Percentiles rank a stretch among this genome's conserved stretches.
These are phyloP conservation scores for Candida albicans DNA, from an alignment of 1,139 yeast species.

Conservation along the genomic window DNA sequence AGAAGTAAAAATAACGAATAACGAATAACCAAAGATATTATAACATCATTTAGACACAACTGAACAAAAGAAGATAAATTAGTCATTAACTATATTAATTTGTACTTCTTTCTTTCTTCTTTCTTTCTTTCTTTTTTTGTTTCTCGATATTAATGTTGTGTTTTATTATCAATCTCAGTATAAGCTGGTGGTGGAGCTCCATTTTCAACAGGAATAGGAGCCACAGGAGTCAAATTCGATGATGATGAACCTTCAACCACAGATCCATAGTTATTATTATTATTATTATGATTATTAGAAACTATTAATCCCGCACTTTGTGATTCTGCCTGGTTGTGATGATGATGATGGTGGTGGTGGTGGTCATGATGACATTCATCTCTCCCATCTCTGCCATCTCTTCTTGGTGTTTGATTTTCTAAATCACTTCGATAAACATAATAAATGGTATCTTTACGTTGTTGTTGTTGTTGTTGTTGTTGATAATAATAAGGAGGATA, in stretches of 20 bases:
- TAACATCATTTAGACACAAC: background rate
- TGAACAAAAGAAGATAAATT: background rate
- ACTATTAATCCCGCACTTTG: slow-evolving; percentile 11
- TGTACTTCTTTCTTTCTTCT: background rate
- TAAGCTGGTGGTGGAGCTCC: slow-evolving; percentile 36
- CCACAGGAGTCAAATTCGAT: slow-evolving; percentile 2
- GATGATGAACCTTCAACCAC: slow-evolving; percentile 22
- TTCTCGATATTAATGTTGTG: slow-evolving; percentile 9
- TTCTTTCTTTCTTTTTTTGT: background rate
- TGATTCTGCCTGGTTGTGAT: slow-evolving; percentile 1
- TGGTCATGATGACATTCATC: slow-evolving; percentile 21
- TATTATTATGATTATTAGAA: slow-evolving; percentile 3
- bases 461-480: background rate
- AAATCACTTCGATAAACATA: slow-evolving; percentile 35
- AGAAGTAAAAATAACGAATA: no score
- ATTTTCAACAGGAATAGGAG: slow-evolving; percentile 2
- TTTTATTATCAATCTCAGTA: slow-evolving; percentile 28
- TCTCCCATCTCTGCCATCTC: slow-evolving; percentile 1
- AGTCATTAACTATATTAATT: background rate
- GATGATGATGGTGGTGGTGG: slow-evolving; percentile 18
- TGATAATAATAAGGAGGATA: slow-evolving; percentile 32
- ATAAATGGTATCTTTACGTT: slow-evolving; percentile 29
- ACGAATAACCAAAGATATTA: no score
- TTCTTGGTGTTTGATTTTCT: slow-evolving; percentile 25
- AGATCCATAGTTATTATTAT: slow-evolving; percentile 27